Evolutionary conservation across 2,329 filamentous ascomycete genomes (phyloP).

Genomic region (Botryotinia calthae): DNA sequence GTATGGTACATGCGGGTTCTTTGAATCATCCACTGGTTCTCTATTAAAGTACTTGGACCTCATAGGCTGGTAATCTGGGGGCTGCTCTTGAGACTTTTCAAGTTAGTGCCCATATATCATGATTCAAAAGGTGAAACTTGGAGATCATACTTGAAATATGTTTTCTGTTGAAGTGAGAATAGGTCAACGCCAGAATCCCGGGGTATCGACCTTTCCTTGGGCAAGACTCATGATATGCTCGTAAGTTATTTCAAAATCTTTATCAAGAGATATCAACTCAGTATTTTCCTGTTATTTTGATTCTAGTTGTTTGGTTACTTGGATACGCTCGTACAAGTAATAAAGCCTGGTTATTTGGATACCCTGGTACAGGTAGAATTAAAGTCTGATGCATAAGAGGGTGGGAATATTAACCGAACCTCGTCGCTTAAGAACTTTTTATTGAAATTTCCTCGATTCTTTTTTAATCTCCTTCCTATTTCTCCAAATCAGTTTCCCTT

Average conservation of each 20-base stretch:
- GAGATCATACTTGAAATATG: not conserved
- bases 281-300: not conserved
- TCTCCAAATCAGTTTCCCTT: accelerated
- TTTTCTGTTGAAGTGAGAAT: not conserved
- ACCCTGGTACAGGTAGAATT: not conserved
- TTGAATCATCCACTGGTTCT: too few relatives aligned
- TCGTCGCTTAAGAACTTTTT: not conserved
- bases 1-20: too few relatives aligned
- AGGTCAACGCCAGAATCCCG: not conserved
- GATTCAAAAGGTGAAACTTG: too few relatives aligned
- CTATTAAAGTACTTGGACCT: too few relatives aligned
- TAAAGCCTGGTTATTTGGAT: too few relatives aligned
- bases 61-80: too few relatives aligned
- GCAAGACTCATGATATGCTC: not conserved
- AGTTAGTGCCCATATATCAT: too few relatives aligned
- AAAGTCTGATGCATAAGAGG: not conserved
- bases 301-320: not conserved
- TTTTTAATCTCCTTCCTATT: not conserved
- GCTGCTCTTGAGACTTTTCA: too few relatives aligned
- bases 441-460: not conserved
- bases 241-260: not conserved
- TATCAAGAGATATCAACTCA: not conserved
- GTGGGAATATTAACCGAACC: not conserved
- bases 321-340: too few relatives aligned
- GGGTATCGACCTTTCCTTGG: not conserved